These are phyloP conservation scores for Gracilaria caudata DNA, from an alignment of 23 red algal species.

Conservation along the genomic window DNA sequence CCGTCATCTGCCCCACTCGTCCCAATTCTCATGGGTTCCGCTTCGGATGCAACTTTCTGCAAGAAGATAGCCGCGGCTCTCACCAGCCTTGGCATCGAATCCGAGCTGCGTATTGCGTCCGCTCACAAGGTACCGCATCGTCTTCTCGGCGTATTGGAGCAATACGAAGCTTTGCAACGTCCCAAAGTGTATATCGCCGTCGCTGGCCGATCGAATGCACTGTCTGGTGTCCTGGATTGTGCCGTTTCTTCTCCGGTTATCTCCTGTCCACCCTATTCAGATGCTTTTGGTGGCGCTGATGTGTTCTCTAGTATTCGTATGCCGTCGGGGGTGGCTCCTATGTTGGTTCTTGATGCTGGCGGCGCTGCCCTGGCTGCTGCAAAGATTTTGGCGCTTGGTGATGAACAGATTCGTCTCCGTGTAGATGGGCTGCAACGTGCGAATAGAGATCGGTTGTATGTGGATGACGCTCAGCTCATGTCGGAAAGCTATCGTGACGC, in stretches of 20 bases:
- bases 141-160: conserved; percentile 75
- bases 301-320: conserved; percentile 96
- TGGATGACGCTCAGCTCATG: conserved; percentile 85
- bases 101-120: conserved; percentile 90
- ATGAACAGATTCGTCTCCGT: conserved; percentile 58
- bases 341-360: conserved; percentile 81
- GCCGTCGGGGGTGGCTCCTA: conserved; percentile 92
- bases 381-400: conserved; percentile 86
- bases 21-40: conserved; percentile 98
- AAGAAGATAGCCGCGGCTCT: conserved; percentile 89
- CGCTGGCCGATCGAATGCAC: conserved; percentile 95
- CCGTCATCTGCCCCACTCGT: conserved; percentile 63
- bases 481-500: conserved; percentile 60
- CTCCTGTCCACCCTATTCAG: conserved; percentile 95
- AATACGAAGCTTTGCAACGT: conserved; percentile 78
- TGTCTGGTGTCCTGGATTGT: conserved; percentile 95
- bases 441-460: conserved; percentile 90
- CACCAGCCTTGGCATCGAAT: conserved; percentile 76
- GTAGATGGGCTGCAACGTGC: conserved; percentile 83
- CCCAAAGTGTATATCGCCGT: conserved; percentile 97
- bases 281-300: conserved; percentile 93
- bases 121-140: conserved; percentile 95
- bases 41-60: conserved; percentile 83
- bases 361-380: conserved; percentile 91
- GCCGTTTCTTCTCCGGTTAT: conserved; percentile 93